Conservation (phyloP, 495 filamentous ascomycete species). For the Rhypophila decipiens region DNA sequence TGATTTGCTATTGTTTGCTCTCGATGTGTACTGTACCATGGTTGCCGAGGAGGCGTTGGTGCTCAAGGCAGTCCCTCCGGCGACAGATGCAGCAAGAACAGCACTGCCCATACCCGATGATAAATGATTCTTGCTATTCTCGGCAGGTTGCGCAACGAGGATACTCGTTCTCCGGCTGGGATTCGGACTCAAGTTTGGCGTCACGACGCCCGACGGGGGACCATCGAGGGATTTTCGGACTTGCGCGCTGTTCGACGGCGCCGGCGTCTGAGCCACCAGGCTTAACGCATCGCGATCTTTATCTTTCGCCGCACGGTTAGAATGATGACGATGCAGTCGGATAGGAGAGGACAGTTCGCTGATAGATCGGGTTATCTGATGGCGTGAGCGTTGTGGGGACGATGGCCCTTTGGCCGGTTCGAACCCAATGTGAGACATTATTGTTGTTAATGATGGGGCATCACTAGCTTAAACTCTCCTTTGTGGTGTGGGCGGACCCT, state of each 20-base stretch:
- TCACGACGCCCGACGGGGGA: constrained; percentile 35
- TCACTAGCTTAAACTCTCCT: too few relatives aligned
- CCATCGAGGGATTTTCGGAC: constrained; percentile 30
- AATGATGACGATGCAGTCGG: constrained; percentile 38
- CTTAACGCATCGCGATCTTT: constrained; percentile 30
- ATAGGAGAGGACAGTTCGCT: constrained; percentile 45
- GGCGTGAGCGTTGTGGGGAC: constrained; percentile 37
- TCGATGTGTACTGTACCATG: too few relatives aligned
- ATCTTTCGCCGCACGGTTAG: constrained; percentile 21
- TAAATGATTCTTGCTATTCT: constrained; percentile 5
- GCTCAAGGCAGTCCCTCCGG: neutral
- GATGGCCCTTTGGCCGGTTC: constrained; percentile 17
- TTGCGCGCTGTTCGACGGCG: constrained; percentile 7
- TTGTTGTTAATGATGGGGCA: neutral
- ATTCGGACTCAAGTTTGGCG: constrained; percentile 37
- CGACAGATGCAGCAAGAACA: neutral
- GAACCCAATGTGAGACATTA: constrained; percentile 34
- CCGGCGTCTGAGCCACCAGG: constrained; percentile 23
- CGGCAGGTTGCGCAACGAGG: constrained; percentile 25
- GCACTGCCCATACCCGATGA: neutral
- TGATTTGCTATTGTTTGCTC: neutral
- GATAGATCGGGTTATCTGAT: constrained; percentile 44
- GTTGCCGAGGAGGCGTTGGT: too few relatives aligned
- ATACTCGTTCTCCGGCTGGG: constrained; percentile 35
- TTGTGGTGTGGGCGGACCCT: too few relatives aligned